These are phyloP conservation scores for Daldinia caldariorum DNA, from an alignment of 495 filamentous ascomycete genomes.

Conservation along the genomic window DNA sequence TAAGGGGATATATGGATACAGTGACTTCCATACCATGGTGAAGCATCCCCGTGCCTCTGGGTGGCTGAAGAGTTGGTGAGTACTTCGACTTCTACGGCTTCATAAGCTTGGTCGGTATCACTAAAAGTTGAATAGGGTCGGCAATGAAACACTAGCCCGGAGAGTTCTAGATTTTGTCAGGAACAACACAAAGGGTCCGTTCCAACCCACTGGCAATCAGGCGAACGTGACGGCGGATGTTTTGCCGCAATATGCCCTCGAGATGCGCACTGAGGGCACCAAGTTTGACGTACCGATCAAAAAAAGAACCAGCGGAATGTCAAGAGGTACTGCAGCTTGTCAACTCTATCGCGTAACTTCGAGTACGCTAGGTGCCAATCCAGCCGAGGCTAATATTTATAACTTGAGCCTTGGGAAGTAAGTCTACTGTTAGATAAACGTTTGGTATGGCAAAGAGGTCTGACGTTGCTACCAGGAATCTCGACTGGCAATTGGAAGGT, in stretches of 20 bases:
- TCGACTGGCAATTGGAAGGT: slow-evolving; percentile 56
- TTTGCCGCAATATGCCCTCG: slow-evolving; percentile 36
- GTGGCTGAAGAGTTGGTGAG: slow-evolving; percentile 52
- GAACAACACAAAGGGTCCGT: slow-evolving; percentile 27
- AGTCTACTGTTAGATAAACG: slow-evolving; percentile 16
- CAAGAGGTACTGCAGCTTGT: slow-evolving; percentile 2
- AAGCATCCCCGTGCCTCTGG: slow-evolving; percentile 46
- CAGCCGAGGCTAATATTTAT: slow-evolving; percentile 47
- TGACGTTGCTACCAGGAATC: slow-evolving; percentile 38
- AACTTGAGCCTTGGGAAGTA: slow-evolving; percentile 56
- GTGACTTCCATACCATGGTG: slow-evolving; percentile 63
- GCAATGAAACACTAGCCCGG: slow-evolving; percentile 33
- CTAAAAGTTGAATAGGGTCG: slow-evolving; percentile 35
- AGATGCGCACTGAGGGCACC: slow-evolving; percentile 27
- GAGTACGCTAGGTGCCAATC: slow-evolving; percentile 16
- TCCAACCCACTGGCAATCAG: slow-evolving; percentile 43
- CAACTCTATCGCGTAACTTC: slow-evolving; percentile 18
- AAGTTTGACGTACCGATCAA: slow-evolving; percentile 31
- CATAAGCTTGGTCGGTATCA: slow-evolving; percentile 4
- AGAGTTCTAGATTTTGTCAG: slow-evolving; percentile 43
- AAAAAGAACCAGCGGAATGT: not conserved
- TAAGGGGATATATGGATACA: slow-evolving; percentile 52
- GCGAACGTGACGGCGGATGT: slow-evolving; percentile 29
- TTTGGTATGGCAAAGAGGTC: slow-evolving; percentile 10
- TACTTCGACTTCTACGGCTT: not conserved